A percentile compares a stretch with the other conserved stretches of the same genome.
phyloP scores from a whole-genome alignment of 2,329 filamentous ascomycete genomes.

The Exophiala viscosa region DNA sequence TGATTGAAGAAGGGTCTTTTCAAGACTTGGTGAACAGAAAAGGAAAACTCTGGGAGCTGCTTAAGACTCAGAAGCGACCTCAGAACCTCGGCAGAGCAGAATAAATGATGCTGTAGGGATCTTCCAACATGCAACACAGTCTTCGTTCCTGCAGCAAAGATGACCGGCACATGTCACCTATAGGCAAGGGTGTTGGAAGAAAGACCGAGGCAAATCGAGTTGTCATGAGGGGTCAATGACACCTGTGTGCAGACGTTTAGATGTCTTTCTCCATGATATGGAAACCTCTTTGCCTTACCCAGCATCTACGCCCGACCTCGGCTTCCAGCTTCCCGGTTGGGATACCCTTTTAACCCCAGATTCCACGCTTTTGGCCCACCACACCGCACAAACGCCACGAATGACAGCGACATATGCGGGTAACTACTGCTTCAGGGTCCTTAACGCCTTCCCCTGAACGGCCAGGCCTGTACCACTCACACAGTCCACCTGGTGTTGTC shows the following conservation, averaged over 20 bases:
- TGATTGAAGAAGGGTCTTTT: constrained; percentile 68
- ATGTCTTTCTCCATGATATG: too few species aligned
- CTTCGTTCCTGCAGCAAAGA: not conserved
- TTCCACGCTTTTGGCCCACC: not conserved
- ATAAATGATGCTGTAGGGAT: not conserved
- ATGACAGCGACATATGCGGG: not conserved
- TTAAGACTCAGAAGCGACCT: constrained; percentile 33
- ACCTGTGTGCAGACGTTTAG: not conserved
- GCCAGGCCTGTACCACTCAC: too few species aligned
- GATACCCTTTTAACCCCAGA: not conserved
- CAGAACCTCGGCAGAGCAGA: not conserved
- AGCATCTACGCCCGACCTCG: not conserved
- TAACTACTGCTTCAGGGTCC: not conserved
- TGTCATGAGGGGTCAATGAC: not conserved
- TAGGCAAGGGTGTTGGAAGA: not conserved
- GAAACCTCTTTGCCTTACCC: not conserved
- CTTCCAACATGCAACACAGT: not conserved
- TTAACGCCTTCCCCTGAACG: too few species aligned
- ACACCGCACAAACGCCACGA: not conserved
- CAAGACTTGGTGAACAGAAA: constrained; percentile 50
- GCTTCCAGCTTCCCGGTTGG: not conserved
- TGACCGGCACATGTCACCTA: not conserved
- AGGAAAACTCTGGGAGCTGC: constrained; percentile 42
- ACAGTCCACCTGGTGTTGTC: too few species aligned
- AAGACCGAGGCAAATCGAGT: not conserved